Evolutionary conservation across 805 yeast genomes (phyloP), one percentile per base, ranked within the genome.

Genomic region (Zygoascus bituminiphila): DNA sequence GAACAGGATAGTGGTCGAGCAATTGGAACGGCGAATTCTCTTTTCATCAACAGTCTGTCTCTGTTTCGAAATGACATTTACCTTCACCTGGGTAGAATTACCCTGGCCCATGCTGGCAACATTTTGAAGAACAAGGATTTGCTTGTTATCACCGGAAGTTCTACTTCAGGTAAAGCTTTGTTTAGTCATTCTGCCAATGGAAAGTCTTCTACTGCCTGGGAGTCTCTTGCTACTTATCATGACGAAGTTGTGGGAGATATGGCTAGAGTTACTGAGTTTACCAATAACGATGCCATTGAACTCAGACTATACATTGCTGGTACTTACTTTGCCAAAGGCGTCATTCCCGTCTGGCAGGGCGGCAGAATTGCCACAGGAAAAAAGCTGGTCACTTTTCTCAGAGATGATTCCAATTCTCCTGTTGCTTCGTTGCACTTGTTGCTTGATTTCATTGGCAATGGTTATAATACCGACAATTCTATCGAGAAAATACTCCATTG

Each of bases 121-220:
- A 17, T 10, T n/a, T 14, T 7, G 12, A 15, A 24, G 21, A n/a
- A 25, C 33, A 29, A 42, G 10, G 59, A 58, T 40, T 72, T 71
- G 49, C 64, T 82, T 52, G 75, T 84, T 2, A 66, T 82, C 47
- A 76, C 76, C 53, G 70, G 79, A 41, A 70, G 73, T 26, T 65
- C 82, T 9, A 76, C 79, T 4, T 75, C 76, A 43, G 71, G 76
- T 22, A 56, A 65, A 40, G 67, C 82, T 29, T 64, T 69, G 4
- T 83, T 86, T 60, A 75, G 80, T n/a, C 80, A 79, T 59, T 87
- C 84, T 10, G 74, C 85, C 0, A 82, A 82, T 63, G 86, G 79
- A 58, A 61, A 63, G 14, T 73, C 72, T 8, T 63, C 66, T 37
- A 62, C 69, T 22, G 53, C 63, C 6, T 87, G 94, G 94, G 78